phyloP scores from a whole-genome alignment of 495 filamentous ascomycete genomes.

The Viridothelium virens region DNA sequence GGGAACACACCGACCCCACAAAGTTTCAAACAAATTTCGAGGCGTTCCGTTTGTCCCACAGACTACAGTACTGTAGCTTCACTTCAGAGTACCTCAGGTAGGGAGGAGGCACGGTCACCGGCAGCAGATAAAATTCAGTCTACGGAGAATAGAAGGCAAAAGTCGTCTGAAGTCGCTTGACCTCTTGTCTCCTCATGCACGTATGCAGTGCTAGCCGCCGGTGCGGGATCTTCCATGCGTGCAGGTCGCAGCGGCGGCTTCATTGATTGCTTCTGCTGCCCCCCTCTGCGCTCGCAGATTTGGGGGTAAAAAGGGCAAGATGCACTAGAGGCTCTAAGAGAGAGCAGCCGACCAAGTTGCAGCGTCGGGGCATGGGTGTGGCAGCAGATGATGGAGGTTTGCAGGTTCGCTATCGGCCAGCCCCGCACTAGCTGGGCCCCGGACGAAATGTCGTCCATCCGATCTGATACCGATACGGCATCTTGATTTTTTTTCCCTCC shows the following conservation, averaged over 20 bases:
- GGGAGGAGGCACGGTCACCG: neutral
- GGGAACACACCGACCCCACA: slow-evolving; percentile 7
- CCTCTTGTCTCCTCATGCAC: neutral
- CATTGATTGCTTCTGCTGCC: neutral
- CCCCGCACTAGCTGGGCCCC: slow-evolving; percentile 8
- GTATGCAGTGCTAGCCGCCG: neutral
- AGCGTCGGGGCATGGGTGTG: neutral
- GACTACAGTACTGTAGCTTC: too few species aligned
- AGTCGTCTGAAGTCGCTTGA: slow-evolving; percentile 1
- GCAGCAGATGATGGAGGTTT: slow-evolving; percentile 1
- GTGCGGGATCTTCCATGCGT: slow-evolving; percentile 7
- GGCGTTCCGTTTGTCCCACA: slow-evolving; percentile 2
- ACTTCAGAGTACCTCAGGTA: too few species aligned
- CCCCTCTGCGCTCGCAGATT: too few species aligned
- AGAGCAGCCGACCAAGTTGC: slow-evolving; percentile 6
- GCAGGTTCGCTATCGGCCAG: slow-evolving; percentile 8
- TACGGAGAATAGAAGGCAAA: neutral
- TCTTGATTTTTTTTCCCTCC: neutral
- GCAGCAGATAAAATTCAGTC: neutral
- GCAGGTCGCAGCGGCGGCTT: slow-evolving; percentile 2
- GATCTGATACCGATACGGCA: neutral
- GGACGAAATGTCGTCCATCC: neutral
- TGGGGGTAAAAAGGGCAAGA: neutral
- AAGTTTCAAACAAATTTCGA: slow-evolving; percentile 1
- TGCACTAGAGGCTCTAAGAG: slow-evolving; percentile 8